These are phyloP conservation scores for Cladophialophora psammophila DNA, from an alignment of 2,329 filamentous ascomycete genomes.

Conservation along the genomic window DNA sequence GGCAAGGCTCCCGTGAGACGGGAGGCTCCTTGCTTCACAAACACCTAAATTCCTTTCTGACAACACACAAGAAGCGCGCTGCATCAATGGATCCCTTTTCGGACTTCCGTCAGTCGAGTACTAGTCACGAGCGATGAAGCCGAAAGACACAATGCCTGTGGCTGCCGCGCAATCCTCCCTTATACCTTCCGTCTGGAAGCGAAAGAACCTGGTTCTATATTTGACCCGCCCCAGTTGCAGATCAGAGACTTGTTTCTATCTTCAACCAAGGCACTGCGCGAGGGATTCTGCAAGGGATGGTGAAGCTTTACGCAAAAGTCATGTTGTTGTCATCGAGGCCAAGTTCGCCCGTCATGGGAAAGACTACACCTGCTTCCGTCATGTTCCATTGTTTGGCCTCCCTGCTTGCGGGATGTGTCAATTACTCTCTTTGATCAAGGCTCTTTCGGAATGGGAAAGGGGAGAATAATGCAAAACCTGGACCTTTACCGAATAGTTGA, in stretches of 20 bases:
- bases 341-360: not conserved
- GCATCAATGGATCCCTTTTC: not conserved
- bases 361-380: not conserved
- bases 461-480: not conserved
- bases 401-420: not conserved
- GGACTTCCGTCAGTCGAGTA: not conserved
- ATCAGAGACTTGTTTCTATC: conserved; percentile 7
- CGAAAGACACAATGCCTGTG: not conserved
- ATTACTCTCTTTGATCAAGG: not conserved
- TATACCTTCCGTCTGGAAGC: not conserved
- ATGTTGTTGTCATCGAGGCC: not conserved
- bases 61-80: not conserved
- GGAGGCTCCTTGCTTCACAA: not conserved
- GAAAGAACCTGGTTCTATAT: not conserved
- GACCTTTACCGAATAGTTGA: not conserved
- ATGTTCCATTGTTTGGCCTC: not conserved
- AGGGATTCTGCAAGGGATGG: not conserved
- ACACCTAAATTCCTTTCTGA: not conserved
- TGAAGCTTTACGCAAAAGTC: not conserved
- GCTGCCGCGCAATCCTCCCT: not conserved
- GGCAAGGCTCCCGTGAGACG: conserved; percentile 15
- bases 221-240: conserved; percentile 1
- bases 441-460: not conserved
- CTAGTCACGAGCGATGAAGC: not conserved
- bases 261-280: not conserved